Base-by-base conservation (phyloP, 805 yeast genomes). In the Saccharomycopsis fodiens region DNA sequence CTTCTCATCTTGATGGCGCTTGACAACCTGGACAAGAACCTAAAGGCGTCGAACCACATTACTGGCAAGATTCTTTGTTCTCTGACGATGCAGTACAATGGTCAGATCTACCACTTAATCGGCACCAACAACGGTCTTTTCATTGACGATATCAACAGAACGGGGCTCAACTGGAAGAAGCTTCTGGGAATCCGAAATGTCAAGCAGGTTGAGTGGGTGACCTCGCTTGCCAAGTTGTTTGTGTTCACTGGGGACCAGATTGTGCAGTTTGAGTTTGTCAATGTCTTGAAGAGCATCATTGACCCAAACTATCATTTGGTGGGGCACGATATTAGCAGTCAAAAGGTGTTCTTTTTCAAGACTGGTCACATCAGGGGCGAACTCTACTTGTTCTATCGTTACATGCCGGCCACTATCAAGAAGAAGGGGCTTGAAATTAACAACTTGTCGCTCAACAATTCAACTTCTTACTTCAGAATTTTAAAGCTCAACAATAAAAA, bases 91-190 rank as follows among this genome's bases (percentile, higher is more conserved):
- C 25, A 35, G 13, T 50, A 35, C 41, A 46, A 50, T 34, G 35
- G 32, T 23, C 53, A 50, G 37, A 44, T 39, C 2, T 50, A 50
- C 22, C 50, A 50, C 43, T 30, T 50, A 15, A 50, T 50, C 25
- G 53, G 53, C 17, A 43, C 53, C 6, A 46, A 40, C 21, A 21
- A 20, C n/a, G 53, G 53, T 3, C 36, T 50, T 10, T 50, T 34
- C 19, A 50, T 50, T 31, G 53, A 50, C 30, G 53, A 50, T 43
- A 50, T 50, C 27, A 50, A 50, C 21, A 21, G 53, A 39, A 50
- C 50, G 7, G 53, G 53, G 10, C 36, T 50, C 3, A 47, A 50
- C 21, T 50, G 53, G 53, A 50, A 50, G 31, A 50, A 50, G 30
- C 35, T 50, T 6, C 41, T 46, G n/a, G 53, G 53, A 7, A 50